These are phyloP conservation scores for Penicillium sumatraense DNA, from an alignment of 2,329 filamentous ascomycete species.

Conservation along the genomic window DNA sequence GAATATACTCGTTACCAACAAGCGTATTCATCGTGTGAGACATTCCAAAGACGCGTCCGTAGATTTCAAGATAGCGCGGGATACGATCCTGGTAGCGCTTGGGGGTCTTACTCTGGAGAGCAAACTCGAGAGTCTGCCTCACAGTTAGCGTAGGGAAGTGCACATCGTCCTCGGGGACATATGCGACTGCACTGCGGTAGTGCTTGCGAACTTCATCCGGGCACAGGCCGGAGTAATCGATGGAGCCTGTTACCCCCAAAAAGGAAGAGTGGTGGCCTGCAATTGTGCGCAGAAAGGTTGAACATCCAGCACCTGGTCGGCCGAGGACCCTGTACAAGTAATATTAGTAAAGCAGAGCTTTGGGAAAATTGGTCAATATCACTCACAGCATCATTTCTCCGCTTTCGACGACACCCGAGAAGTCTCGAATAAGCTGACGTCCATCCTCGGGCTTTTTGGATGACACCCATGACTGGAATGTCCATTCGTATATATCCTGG, in stretches of 20 bases:
- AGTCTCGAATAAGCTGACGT: slow-evolving; percentile 63
- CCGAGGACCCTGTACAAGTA: slow-evolving; percentile 57
- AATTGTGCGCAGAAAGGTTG: slow-evolving; percentile 72
- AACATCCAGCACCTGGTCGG: slow-evolving; percentile 71
- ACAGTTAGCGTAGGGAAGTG: slow-evolving; percentile 74
- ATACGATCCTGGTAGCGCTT: slow-evolving; percentile 65
- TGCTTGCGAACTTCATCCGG: slow-evolving; percentile 66
- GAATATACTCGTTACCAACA: slow-evolving; percentile 57
- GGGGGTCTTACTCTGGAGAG: slow-evolving; percentile 70
- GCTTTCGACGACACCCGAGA: slow-evolving; percentile 67
- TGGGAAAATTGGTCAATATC: neutral
- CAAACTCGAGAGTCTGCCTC: slow-evolving; percentile 73
- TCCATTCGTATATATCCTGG: slow-evolving; percentile 64
- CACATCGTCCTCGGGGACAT: slow-evolving; percentile 72
- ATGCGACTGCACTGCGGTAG: slow-evolving; percentile 72
- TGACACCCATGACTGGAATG: slow-evolving; percentile 54
- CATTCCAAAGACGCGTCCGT: slow-evolving; percentile 75
- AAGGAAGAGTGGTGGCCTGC: slow-evolving; percentile 68
- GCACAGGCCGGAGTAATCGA: slow-evolving; percentile 70
- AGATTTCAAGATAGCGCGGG: slow-evolving; percentile 66
- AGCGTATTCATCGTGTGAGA: slow-evolving; percentile 71
- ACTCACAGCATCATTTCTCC: slow-evolving; percentile 67
- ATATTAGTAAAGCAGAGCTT: neutral
- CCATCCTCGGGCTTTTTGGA: slow-evolving; percentile 50
- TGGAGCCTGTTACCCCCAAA: slow-evolving; percentile 66